Evolutionary conservation across 805 yeast species (phyloP), one percentile per base, ranked within the genome.

Genomic region (Yarrowia alimentaria): DNA sequence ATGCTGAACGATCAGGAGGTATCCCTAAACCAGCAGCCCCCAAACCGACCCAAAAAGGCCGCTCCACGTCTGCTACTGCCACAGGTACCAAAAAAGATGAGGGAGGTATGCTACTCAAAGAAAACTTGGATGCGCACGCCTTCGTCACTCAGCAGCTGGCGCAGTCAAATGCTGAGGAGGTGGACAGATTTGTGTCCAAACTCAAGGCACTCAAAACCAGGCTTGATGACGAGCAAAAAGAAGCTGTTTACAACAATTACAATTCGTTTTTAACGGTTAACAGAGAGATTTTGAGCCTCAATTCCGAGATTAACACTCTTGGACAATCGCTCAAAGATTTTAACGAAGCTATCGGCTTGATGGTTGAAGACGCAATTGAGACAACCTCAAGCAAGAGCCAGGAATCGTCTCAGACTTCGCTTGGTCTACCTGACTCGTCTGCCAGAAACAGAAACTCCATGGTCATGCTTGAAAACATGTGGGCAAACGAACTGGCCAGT

Each of bases 401-500:
- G n/a, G 24, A 19, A 13, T 26, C 29, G 31, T 37, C 45, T 14
- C 37, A 34, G 17, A 8, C 14, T 11, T 37, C 43, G 4, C 35
- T 22, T 6, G 51, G 29, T 3, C 47, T 37, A 11, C 47, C 47
- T 12, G 33, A 40, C 14, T 14, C 54, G 13, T 55, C 45, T 22
- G 61, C 55, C 50, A 68, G 71, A 48, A 88, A 84, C 62, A 71
- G 95, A 33, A 79, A 82, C 54, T 80, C 89, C 51, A 79, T 88
- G 47, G 59, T 83, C 49, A 78, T 85, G 50, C 68, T 89, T 47
- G 91, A 86, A 63, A 81, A 81, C 59, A 77, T 85, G 71, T 88
- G 96, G 96, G 84, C 81, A 12, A 72, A 73, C 33, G 88, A 85
- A 60, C 69, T 89, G 61, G 78, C 76, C 51, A 74, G 78, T 7